phyloP scores from a whole-genome alignment of 441 rosid genomes.

The Populus tomentosa region DNA sequence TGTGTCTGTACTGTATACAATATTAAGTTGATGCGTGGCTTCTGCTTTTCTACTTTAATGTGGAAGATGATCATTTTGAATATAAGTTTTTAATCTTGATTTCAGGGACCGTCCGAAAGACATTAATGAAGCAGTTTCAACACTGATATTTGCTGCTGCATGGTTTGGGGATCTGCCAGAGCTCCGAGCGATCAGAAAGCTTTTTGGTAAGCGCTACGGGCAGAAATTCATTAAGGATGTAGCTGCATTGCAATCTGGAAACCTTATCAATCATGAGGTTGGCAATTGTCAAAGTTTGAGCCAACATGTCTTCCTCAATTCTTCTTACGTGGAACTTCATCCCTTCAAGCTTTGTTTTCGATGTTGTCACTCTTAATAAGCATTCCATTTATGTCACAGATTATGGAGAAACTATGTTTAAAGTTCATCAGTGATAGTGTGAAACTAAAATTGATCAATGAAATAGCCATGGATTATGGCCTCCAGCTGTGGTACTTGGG shows the following conservation, averaged over 20 bases:
- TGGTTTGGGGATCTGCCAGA: slow-evolving; percentile 35
- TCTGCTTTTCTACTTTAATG: neutral
- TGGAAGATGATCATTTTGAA: neutral
- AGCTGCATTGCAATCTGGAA: slow-evolving; percentile 17
- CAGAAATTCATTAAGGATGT: slow-evolving; percentile 14
- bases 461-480: slow-evolving; percentile 20
- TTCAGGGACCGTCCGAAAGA: slow-evolving; percentile 25
- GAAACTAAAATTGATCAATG: slow-evolving; percentile 20
- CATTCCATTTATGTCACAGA: slow-evolving; percentile 10
- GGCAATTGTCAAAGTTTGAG: neutral
- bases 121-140: slow-evolving; percentile 30
- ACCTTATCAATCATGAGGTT: slow-evolving; percentile 20
- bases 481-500: slow-evolving; percentile 3
- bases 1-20: neutral
- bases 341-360: neutral
- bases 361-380: neutral
- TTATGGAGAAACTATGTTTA: slow-evolving; percentile 15
- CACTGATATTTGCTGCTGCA: slow-evolving; percentile 24
- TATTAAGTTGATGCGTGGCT: neutral
- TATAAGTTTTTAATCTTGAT: neutral
- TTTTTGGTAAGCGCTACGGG: slow-evolving; percentile 22
- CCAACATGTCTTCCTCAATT: neutral
- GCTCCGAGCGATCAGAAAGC: slow-evolving; percentile 18
- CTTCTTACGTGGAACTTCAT: neutral
- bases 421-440: slow-evolving; percentile 19